phyloP scores from a whole-genome alignment of 305 asterid species.

The Nicotiana rustica region DNA sequence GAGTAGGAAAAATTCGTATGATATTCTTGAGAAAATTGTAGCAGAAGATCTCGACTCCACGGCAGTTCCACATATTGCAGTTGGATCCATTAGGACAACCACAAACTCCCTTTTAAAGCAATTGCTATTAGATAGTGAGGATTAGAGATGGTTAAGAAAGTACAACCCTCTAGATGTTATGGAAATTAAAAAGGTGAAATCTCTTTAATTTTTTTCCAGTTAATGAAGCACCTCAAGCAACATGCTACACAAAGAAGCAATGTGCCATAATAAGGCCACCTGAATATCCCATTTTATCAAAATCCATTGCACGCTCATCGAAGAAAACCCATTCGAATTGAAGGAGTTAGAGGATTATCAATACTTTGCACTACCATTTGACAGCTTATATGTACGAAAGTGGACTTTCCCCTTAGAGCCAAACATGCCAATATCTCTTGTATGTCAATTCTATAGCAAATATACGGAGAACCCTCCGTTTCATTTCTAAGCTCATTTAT shows the following conservation, averaged over 20 bases:
- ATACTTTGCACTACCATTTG: background rate
- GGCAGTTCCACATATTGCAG: too few relatives aligned
- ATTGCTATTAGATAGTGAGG: too few relatives aligned
- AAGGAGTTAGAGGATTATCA: too few relatives aligned
- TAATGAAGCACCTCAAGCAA: slow-evolving; percentile 55
- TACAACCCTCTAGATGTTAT: slow-evolving; percentile 49
- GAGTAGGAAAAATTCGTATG: too few relatives aligned
- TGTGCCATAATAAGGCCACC: slow-evolving; percentile 45
- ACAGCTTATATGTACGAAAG: slow-evolving; percentile 46
- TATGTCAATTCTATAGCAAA: slow-evolving; percentile 51
- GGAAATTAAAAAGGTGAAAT: slow-evolving; percentile 50
- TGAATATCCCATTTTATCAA: slow-evolving; percentile 31
- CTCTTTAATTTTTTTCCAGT: slow-evolving; percentile 43
- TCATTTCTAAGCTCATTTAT: slow-evolving; percentile 38
- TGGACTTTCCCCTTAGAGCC: slow-evolving; percentile 52
- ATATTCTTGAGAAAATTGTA: too few relatives aligned
- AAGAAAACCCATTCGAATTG: background rate
- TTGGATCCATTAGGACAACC: too few relatives aligned
- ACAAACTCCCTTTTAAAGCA: too few relatives aligned
- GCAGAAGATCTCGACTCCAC: too few relatives aligned
- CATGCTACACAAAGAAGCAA: slow-evolving; percentile 43
- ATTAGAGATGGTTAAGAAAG: slow-evolving; percentile 36
- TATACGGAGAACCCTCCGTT: slow-evolving; percentile 51
- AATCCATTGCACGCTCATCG: slow-evolving; percentile 45
- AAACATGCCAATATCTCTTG: slow-evolving; percentile 18